These are phyloP conservation scores for Trypanosoma grayi DNA, from an alignment of 208 protist species.

Conservation along the genomic window DNA sequence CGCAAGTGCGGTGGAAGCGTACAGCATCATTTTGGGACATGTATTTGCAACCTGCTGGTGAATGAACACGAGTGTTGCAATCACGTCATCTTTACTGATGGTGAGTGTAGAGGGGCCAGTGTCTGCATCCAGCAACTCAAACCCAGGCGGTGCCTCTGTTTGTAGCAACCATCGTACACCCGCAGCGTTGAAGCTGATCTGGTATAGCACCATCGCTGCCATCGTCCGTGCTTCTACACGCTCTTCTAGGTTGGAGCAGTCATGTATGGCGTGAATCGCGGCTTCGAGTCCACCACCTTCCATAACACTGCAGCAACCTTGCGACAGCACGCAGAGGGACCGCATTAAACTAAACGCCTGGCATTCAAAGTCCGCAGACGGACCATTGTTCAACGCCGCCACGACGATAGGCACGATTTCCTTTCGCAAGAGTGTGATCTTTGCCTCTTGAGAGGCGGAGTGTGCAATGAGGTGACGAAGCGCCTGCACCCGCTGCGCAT, in stretches of 20 bases:
- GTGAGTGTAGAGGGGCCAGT: background rate
- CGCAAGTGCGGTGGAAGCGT: constrained; percentile 24
- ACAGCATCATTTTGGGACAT: constrained; percentile 14
- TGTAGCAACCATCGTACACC: constrained; percentile 73
- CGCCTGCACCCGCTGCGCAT: constrained; percentile 49
- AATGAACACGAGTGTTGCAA: constrained; percentile 26
- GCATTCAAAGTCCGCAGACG: constrained; percentile 40
- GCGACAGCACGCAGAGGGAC: constrained; percentile 67
- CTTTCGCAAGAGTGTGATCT: constrained; percentile 64
- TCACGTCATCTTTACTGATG: constrained; percentile 20
- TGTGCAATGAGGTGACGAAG: constrained; percentile 67
- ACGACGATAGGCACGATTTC: constrained; percentile 52
- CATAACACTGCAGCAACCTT: constrained; percentile 71
- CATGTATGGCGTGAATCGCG: constrained; percentile 27
- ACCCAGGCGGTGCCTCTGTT: constrained; percentile 36
- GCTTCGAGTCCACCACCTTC: constrained; percentile 50
- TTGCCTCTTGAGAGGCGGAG: constrained; percentile 71
- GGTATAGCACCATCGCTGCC: constrained; percentile 47
- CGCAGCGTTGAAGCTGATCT: constrained; percentile 54
- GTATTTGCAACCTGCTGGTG: constrained; percentile 1
- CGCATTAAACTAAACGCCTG: constrained; percentile 70
- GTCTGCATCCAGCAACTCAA: constrained; percentile 22
- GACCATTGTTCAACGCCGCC: constrained; percentile 27
- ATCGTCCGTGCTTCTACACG: constrained; percentile 29
- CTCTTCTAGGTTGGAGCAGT: constrained; percentile 8